A percentile compares a stretch with the other conserved stretches of the same genome.
Evolutionary conservation across 257 asterid genomes (phyloP).

Genomic region (Henckelia pumila): DNA sequence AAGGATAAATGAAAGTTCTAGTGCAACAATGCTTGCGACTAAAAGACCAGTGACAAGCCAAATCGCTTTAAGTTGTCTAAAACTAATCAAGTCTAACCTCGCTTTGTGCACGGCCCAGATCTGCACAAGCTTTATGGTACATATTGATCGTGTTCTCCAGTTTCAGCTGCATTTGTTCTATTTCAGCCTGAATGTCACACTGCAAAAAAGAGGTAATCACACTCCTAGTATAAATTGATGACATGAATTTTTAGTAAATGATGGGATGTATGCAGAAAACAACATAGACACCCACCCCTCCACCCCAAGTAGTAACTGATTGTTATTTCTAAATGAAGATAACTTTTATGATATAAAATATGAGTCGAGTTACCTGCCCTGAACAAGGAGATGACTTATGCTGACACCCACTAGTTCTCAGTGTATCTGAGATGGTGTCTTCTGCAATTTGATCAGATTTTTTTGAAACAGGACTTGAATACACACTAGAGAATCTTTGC

Average conservation of each 20-base stretch:
- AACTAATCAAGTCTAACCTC: constrained; percentile 47
- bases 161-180: constrained; percentile 57
- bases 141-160: constrained; percentile 49
- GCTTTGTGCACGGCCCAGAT: constrained; percentile 55
- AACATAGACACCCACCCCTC: neutral
- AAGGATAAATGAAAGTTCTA: too few species aligned
- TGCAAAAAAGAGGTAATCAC: constrained; percentile 30
- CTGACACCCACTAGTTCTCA: too few species aligned
- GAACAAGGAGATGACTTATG: constrained; percentile 33
- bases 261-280: constrained; percentile 7
- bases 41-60: neutral
- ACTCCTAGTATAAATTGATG: constrained; percentile 21
- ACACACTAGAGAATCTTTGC: constrained; percentile 22
- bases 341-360: constrained; percentile 17
- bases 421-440: constrained; percentile 31
- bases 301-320: constrained; percentile 5
- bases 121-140: constrained; percentile 73
- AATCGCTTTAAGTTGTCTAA: neutral
- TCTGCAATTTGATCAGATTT: constrained; percentile 30
- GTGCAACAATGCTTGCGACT: neutral
- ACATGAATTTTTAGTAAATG: constrained; percentile 6
- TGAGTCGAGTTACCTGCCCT: constrained; percentile 44
- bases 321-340: constrained; percentile 14
- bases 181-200: constrained; percentile 55
- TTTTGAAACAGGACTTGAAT: constrained; percentile 23